Evolutionary conservation across 2,329 filamentous ascomycete genomes (phyloP).

Genomic region (Beauveria sp.): DNA sequence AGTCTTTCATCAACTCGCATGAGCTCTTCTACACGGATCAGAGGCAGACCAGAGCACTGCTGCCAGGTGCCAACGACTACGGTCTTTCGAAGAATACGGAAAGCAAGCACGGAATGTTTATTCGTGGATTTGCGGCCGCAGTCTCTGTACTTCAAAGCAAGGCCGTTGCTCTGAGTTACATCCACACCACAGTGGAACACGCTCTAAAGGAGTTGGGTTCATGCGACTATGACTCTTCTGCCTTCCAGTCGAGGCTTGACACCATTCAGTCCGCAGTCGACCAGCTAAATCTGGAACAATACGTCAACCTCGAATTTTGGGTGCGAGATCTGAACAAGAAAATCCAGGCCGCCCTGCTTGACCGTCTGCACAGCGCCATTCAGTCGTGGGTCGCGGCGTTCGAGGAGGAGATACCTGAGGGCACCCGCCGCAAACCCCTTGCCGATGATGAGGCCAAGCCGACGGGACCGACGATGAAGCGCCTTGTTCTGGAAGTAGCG

Average conservation of each 20-base stretch:
- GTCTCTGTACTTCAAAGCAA: conserved; percentile 86
- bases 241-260: conserved; percentile 74
- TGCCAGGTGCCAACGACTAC: conserved; percentile 32
- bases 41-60: conserved; percentile 37
- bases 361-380: conserved; percentile 79
- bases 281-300: conserved; percentile 92
- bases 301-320: conserved; percentile 87
- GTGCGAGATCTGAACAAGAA: conserved; percentile 79
- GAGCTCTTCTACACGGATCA: conserved; percentile 63
- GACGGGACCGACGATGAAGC: conserved; percentile 58
- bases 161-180: conserved; percentile 67
- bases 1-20: conserved; percentile 95
- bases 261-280: conserved; percentile 88
- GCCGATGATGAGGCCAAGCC: conserved; percentile 38
- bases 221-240: conserved; percentile 73
- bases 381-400: conserved; percentile 84
- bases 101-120: conserved; percentile 94
- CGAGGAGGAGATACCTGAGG: conserved; percentile 50
- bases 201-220: conserved; percentile 74
- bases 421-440: conserved; percentile 44
- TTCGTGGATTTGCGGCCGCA: conserved; percentile 82
- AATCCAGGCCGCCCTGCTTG: conserved; percentile 71
- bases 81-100: conserved; percentile 53
- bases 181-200: conserved; percentile 74
- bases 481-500: conserved; percentile 81